phyloP scores from a whole-genome alignment of 805 yeast species.

The Geotrichum ghanense region DNA sequence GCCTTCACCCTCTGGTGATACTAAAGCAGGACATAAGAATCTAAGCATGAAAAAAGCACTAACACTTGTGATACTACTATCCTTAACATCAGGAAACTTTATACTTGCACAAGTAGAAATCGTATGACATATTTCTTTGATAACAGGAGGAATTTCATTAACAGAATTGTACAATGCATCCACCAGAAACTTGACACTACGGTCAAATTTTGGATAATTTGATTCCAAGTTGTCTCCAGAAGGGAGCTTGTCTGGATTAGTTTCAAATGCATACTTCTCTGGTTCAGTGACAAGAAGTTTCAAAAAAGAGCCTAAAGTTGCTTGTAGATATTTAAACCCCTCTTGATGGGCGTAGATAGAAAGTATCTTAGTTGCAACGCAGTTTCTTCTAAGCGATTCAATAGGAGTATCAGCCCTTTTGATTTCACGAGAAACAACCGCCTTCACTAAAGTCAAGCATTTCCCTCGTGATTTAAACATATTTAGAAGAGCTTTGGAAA shows the following conservation, averaged over 20 bases:
- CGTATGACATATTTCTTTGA: conserved; percentile 50
- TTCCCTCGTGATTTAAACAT: conserved; percentile 34
- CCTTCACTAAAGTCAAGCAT: conserved; percentile 32
- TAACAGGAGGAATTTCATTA: conserved; percentile 45
- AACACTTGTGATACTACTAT: conserved; percentile 56
- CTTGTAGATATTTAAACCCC: conserved; percentile 47
- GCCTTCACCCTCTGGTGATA: conserved; percentile 53
- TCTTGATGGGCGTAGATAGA: conserved; percentile 62
- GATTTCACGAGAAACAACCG: conserved; percentile 53
- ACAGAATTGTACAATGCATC: conserved; percentile 10
- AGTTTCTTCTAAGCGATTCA: conserved; percentile 68
- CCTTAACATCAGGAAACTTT: conserved; percentile 52
- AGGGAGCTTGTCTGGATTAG: conserved; percentile 21
- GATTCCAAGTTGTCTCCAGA: neutral
- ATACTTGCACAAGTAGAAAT: conserved; percentile 44
- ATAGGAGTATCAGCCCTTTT: conserved; percentile 46
- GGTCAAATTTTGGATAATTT: neutral
- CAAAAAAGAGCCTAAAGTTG: conserved; percentile 47
- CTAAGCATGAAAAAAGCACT: conserved; percentile 72
- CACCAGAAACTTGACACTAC: neutral
- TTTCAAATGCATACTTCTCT: conserved; percentile 44
- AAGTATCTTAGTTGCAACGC: conserved; percentile 68
- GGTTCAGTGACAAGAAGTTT: conserved; percentile 36
- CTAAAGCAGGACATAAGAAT: conserved; percentile 70
- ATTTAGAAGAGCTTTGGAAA: conserved; percentile 53